A percentile compares a stretch with the other conserved stretches of the same genome.
These are phyloP conservation scores for Endogone sp. DNA, from an alignment of 192 early-diverging fungal genomes.

Conservation along the genomic window DNA sequence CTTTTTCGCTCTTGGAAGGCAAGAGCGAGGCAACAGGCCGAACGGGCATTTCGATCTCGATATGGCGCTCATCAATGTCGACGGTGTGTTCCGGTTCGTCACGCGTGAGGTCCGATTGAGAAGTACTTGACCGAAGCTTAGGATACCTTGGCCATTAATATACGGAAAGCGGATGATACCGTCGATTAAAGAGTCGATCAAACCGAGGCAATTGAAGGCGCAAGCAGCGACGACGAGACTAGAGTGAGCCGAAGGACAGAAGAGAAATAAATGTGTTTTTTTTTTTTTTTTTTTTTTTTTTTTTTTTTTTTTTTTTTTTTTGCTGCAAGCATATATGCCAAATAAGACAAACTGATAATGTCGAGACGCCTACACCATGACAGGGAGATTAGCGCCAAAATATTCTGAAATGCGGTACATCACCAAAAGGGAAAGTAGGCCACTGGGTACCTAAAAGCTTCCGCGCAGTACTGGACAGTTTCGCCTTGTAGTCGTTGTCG, in stretches of 20 bases:
- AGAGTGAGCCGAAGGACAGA: not conserved
- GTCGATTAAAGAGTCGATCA: not conserved
- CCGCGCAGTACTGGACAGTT: not conserved
- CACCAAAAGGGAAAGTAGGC: not conserved
- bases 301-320: too few species aligned
- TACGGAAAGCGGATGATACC: not conserved
- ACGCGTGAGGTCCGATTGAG: not conserved
- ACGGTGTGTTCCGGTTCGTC: not conserved
- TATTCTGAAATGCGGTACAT: not conserved
- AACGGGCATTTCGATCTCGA: not conserved
- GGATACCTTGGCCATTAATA: too few species aligned
- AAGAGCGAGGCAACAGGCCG: too few species aligned
- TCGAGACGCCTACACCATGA: not conserved
- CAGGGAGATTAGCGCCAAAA: not conserved
- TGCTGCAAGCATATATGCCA: too few species aligned
- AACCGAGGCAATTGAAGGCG: not conserved
- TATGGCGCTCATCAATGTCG: too few species aligned
- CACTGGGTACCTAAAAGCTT: not conserved
- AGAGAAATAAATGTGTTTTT: not conserved
- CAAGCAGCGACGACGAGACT: not conserved
- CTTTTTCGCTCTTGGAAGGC: too few species aligned
- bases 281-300: too few species aligned
- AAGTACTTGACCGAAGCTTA: not conserved
- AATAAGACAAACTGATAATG: not conserved
- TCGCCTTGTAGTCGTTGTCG: not conserved